These are phyloP conservation scores for Friedmanniomyces simplex DNA, from an alignment of 495 filamentous ascomycete genomes.

Conservation along the genomic window DNA sequence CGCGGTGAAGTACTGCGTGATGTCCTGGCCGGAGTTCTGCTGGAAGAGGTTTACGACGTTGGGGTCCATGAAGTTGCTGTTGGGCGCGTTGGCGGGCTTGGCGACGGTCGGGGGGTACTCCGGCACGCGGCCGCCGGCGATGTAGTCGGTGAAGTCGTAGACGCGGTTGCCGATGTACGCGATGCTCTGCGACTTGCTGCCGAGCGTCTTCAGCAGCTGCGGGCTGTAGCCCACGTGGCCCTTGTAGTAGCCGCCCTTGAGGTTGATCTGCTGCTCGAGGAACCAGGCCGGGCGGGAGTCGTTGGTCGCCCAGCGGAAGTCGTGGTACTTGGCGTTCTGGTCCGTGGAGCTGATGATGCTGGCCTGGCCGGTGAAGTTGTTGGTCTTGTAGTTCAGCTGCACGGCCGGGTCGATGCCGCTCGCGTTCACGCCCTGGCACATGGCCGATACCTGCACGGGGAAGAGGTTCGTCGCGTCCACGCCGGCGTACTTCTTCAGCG, in stretches of 20 bases:
- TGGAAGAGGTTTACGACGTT: slow-evolving; percentile 68
- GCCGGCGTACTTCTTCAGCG: slow-evolving; percentile 71
- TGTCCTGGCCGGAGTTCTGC: slow-evolving; percentile 61
- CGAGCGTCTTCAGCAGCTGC: slow-evolving; percentile 63
- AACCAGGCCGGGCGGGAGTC: slow-evolving; percentile 86
- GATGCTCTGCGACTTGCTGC: slow-evolving; percentile 52
- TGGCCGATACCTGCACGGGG: slow-evolving; percentile 85
- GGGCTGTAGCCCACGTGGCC: slow-evolving; percentile 80
- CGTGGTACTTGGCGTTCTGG: slow-evolving; percentile 70
- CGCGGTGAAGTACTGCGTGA: slow-evolving; percentile 72
- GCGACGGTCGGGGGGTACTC: slow-evolving; percentile 41
- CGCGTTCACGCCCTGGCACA: slow-evolving; percentile 60
- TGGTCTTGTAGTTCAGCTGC: slow-evolving; percentile 65
- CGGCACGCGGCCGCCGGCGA: slow-evolving; percentile 61
- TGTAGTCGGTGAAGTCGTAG: slow-evolving; percentile 86
- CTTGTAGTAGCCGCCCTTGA: slow-evolving; percentile 72
- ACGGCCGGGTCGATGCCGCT: slow-evolving; percentile 62
- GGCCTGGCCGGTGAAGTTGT: slow-evolving; percentile 57
- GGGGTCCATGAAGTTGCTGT: slow-evolving; percentile 74
- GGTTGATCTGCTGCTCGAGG: slow-evolving; percentile 65
- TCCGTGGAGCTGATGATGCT: slow-evolving; percentile 57
- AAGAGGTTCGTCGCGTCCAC: slow-evolving; percentile 79
- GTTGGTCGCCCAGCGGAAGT: slow-evolving; percentile 78
- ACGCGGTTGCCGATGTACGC: slow-evolving; percentile 71
- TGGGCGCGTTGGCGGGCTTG: slow-evolving; percentile 40